phyloP scores from a whole-genome alignment of 192 early-diverging fungal genomes.

The Podochytrium sp. region DNA sequence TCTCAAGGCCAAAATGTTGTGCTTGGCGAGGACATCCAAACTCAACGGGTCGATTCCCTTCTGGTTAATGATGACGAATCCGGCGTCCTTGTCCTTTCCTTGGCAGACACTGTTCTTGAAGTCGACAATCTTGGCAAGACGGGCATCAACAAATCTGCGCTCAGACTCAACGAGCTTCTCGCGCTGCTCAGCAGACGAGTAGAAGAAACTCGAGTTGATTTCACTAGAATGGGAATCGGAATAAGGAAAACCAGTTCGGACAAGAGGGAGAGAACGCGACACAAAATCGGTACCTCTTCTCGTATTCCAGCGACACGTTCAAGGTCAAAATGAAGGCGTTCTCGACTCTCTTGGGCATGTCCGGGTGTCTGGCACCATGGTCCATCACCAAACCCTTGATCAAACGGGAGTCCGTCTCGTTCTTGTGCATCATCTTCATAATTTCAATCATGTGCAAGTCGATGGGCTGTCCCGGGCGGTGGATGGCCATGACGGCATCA shows the following conservation, averaged over 20 bases:
- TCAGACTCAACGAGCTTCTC: slow-evolving; percentile 98
- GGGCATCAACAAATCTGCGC: slow-evolving; percentile 92
- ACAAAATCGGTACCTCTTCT: slow-evolving; percentile 78
- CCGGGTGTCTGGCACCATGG: slow-evolving; percentile 98
- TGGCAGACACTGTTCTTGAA: slow-evolving; percentile 96
- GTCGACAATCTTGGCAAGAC: slow-evolving; percentile 92
- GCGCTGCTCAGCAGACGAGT: slow-evolving; percentile 97
- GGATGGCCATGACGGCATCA: slow-evolving; percentile 91
- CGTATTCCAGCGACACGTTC: slow-evolving; percentile 98
- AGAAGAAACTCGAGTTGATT: slow-evolving; percentile 99
- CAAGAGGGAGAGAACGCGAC: background rate
- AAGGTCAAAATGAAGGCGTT: slow-evolving; percentile 91
- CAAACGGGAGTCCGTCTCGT: slow-evolving; percentile 93
- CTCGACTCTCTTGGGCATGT: slow-evolving; percentile 95
- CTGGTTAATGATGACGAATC: slow-evolving; percentile 98
- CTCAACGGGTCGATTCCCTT: slow-evolving; percentile 99
- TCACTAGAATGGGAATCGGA: slow-evolving; percentile 65
- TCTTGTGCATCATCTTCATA: slow-evolving; percentile 99
- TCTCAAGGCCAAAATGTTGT: slow-evolving; percentile 91
- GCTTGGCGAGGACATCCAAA: slow-evolving; percentile 94
- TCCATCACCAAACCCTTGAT: slow-evolving; percentile 96
- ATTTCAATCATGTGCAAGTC: slow-evolving; percentile 99
- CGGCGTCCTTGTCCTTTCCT: slow-evolving; percentile 73
- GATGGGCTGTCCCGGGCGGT: slow-evolving; percentile 81
- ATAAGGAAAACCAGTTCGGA: too few species aligned